Base-by-base conservation (phyloP, 768 basidiomycete genomes). In the Trametes elegans region DNA sequence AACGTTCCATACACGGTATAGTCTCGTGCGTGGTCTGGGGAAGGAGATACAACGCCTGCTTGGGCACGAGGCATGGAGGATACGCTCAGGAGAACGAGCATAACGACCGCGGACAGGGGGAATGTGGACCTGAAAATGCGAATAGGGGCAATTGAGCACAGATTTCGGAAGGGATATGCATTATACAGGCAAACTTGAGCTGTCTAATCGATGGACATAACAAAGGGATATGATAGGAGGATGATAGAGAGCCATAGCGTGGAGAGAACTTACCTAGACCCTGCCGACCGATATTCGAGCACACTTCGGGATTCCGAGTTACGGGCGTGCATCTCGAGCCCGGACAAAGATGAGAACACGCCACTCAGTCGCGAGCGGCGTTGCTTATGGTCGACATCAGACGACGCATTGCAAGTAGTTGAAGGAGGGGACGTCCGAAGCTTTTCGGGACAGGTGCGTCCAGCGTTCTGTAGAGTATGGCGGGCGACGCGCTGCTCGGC, bases 361-460 rank as follows among this genome's bases (percentile, higher is more conserved):
- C 3, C 24, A 14, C 16, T 38, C 21, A n/a, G 26, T 41, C 38
- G 53, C 23, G 38, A 14, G 19, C 21, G 29, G 14, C 31, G 43
- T 32, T 7, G 28, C 31, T 31, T 24, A 26, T 23, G 45, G 41
- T 47, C 46, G 46, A 32, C 23, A 34, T 29, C 18, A 19, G 39
- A 13, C 7, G 29, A n/a, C 9, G 29, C 16, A 29, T 14, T n/a
- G 49, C 7, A n/a, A n/a, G 45, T 35, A 18, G 40, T 14, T 41
- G 49, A 57, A 57, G 13, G 55, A 57, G 34, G 34, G 49, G 55
- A 44, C 11, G 41, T 38, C 55, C 49, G 55, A 57, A 46, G 36
- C 34, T 38, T 49, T 43, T 26, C 48, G 40, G 50, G 50, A 47
- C 50, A 44, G 32, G 44, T 36, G 51, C 46, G 57, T 53, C 57